These are phyloP conservation scores for Mallotus repandus DNA, from an alignment of 441 rosid species.

Conservation along the genomic window DNA sequence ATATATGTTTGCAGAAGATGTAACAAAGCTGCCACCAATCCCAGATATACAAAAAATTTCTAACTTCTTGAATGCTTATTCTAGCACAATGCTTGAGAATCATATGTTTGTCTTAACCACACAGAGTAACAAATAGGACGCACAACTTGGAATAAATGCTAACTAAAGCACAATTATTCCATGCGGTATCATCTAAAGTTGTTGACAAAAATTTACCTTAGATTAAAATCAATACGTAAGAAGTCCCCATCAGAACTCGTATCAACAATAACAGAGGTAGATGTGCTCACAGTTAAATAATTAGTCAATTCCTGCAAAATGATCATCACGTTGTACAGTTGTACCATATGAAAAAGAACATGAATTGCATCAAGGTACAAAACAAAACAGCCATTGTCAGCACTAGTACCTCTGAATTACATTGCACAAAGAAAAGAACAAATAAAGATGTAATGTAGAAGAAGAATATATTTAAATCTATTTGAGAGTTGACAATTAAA, in stretches of 20 bases:
- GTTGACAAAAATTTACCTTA: conserved; percentile 47
- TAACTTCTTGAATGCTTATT: not conserved
- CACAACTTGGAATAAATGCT: not conserved
- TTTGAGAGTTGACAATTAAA: not conserved
- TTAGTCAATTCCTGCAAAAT: conserved; percentile 71
- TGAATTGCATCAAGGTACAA: not conserved
- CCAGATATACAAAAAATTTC: not conserved
- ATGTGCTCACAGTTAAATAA: conserved; percentile 70
- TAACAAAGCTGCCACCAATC: not conserved
- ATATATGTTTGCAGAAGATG: not conserved
- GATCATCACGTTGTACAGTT: conserved; percentile 13
- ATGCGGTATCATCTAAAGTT: not conserved
- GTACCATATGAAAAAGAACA: not conserved
- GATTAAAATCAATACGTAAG: conserved; percentile 88
- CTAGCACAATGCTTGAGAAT: not conserved
- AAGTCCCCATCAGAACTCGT: conserved; percentile 89
- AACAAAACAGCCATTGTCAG: not conserved
- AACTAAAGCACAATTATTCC: not conserved
- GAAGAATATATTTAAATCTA: not conserved
- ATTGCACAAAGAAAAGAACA: not conserved
- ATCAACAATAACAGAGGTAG: conserved; percentile 88
- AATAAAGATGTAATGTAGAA: too few relatives aligned
- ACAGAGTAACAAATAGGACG: not conserved
- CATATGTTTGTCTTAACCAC: too few relatives aligned
- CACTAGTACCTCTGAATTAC: not conserved